Evolutionary conservation across 2,329 filamentous ascomycete species (phyloP).

Genomic region (Didymella glomerata): DNA sequence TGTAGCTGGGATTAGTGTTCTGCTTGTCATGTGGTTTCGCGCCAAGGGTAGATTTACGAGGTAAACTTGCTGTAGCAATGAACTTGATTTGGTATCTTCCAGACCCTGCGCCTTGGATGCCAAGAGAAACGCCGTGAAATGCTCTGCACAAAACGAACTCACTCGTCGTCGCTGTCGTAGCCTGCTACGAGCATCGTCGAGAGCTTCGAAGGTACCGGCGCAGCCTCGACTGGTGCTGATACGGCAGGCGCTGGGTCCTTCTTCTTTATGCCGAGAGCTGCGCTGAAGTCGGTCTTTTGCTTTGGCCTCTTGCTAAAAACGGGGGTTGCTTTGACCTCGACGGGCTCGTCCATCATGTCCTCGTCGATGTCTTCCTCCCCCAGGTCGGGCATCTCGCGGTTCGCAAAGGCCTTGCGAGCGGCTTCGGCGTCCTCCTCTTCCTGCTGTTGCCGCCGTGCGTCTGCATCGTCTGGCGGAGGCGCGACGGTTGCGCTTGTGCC

Average conservation of each 20-base stretch:
- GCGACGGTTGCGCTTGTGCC: conserved; percentile 64
- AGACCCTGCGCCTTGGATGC: background rate
- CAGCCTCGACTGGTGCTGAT: conserved; percentile 20
- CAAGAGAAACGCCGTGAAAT: background rate
- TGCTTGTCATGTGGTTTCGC: background rate
- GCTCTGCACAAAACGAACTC: background rate
- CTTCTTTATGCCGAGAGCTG: conserved; percentile 80
- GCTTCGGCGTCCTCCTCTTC: conserved; percentile 86
- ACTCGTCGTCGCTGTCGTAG: conserved; percentile 41
- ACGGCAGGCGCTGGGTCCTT: conserved; percentile 30
- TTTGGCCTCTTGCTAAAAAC: conserved; percentile 80
- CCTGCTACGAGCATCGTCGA: conserved; percentile 40
- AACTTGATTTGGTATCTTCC: background rate
- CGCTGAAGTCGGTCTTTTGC: conserved; percentile 83
- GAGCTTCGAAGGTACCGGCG: conserved; percentile 27
- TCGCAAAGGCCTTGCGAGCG: conserved; percentile 78
- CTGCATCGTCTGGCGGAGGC: conserved; percentile 59
- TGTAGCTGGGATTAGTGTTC: background rate
- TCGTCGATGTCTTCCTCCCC: conserved; percentile 62
- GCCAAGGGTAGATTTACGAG: background rate
- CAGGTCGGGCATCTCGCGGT: conserved; percentile 50
- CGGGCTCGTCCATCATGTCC: conserved; percentile 50
- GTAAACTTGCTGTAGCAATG: background rate
- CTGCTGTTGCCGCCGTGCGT: conserved; percentile 68
- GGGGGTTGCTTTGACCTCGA: conserved; percentile 53